Evolutionary conservation across 140 eudicot genomes (phyloP).

Genomic region (Senecio squalidus): DNA sequence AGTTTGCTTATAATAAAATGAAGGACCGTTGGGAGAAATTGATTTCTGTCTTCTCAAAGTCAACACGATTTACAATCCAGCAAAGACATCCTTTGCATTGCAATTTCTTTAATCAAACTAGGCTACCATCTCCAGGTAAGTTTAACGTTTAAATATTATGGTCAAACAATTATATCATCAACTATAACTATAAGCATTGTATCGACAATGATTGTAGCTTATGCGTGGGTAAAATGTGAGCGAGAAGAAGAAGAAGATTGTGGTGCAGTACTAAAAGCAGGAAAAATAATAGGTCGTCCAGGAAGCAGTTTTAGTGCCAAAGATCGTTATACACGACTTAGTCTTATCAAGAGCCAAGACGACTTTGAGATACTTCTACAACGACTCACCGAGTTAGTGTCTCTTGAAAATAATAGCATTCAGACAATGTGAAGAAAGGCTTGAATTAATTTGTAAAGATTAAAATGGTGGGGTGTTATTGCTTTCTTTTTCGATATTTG

Average conservation of each 20-base stretch:
- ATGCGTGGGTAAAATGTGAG: slow-evolving; percentile 16
- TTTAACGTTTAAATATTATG: neutral
- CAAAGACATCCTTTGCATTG: slow-evolving; percentile 12
- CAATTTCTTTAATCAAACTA: slow-evolving; percentile 4
- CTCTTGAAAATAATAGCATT: neutral
- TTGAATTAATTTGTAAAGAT: too few species aligned
- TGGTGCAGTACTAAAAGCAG: slow-evolving; percentile 1
- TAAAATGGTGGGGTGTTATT: too few species aligned
- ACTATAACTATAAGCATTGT: neutral
- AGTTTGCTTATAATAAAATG: slow-evolving; percentile 11
- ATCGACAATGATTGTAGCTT: slow-evolving; percentile 1
- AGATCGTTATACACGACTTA: slow-evolving; percentile 4
- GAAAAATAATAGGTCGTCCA: neutral
- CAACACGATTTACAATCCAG: slow-evolving; percentile 8
- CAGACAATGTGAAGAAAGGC: neutral
- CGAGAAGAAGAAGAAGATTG: slow-evolving; percentile 11
- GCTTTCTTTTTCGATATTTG: too few species aligned
- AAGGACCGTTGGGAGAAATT: slow-evolving; percentile 16
- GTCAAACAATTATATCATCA: too few species aligned
- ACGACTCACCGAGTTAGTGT: slow-evolving; percentile 5
- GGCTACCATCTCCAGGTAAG: slow-evolving; percentile 9
- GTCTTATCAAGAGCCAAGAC: slow-evolving; percentile 4
- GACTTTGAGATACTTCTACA: slow-evolving; percentile 8
- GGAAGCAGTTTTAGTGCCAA: slow-evolving; percentile 4
- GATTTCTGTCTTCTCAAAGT: slow-evolving; percentile 9